Percentiles rank a stretch among this genome's conserved stretches.
These are phyloP conservation scores for Paralagenidium karlingii DNA, from an alignment of 352 stramenopile species.

Conservation along the genomic window DNA sequence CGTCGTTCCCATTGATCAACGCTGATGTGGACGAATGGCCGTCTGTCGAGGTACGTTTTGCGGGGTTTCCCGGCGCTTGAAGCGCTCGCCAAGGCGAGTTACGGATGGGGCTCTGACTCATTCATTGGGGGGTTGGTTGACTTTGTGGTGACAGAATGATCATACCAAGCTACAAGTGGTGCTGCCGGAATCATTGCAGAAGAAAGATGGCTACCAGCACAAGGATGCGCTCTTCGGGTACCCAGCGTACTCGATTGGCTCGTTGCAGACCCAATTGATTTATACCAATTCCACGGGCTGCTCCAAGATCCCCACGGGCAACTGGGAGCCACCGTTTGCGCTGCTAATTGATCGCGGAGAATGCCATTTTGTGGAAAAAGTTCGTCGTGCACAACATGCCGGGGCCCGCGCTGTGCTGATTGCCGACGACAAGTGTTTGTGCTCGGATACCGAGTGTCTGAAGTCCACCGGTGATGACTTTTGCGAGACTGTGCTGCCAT, in stretches of 20 bases:
- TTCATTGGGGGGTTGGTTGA: too few relatives aligned
- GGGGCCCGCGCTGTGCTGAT: slow-evolving; percentile 92
- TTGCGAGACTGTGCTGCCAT: slow-evolving; percentile 82
- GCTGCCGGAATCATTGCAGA: slow-evolving; percentile 81
- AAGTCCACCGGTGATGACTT: slow-evolving; percentile 56
- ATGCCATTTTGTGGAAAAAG: slow-evolving; percentile 96
- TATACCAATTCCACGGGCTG: slow-evolving; percentile 72
- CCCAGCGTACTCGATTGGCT: slow-evolving; percentile 85
- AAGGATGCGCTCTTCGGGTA: slow-evolving; percentile 95
- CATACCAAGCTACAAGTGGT: slow-evolving; percentile 85
- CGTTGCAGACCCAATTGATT: slow-evolving; percentile 82
- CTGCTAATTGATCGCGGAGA: slow-evolving; percentile 93
- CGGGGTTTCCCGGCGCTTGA: too few relatives aligned
- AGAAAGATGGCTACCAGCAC: slow-evolving; percentile 90
- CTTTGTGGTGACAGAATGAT: slow-evolving; percentile 31
- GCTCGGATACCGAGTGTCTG: slow-evolving; percentile 72
- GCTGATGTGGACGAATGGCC: slow-evolving; percentile 78
- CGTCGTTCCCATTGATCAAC: too few relatives aligned
- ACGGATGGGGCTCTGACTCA: too few relatives aligned
- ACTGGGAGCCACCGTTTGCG: slow-evolving; percentile 89
- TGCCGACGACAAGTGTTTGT: slow-evolving; percentile 94
- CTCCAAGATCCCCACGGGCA: slow-evolving; percentile 54
- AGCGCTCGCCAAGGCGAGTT: too few relatives aligned
- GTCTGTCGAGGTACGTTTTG: slow-evolving; percentile 46
- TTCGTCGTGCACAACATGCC: slow-evolving; percentile 84